phyloP scores from a whole-genome alignment of 2,329 filamentous ascomycete species.

The Beauveria australis region DNA sequence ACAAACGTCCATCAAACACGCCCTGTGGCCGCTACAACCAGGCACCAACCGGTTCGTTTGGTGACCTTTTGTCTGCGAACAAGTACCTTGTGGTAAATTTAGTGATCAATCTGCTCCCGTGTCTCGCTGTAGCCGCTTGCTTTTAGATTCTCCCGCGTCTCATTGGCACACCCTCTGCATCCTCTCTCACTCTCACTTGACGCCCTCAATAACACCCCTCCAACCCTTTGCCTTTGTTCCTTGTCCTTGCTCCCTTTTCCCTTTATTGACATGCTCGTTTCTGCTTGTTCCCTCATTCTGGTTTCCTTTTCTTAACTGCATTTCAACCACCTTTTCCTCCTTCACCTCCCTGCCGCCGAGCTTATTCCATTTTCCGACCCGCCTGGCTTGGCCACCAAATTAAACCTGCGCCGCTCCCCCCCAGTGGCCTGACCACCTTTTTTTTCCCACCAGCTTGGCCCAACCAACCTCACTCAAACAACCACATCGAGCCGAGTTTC shows the following conservation, averaged over 20 bases:
- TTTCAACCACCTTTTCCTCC: too few species aligned
- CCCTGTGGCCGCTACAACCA: too few species aligned
- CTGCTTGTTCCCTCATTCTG: not conserved
- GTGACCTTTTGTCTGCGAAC: too few species aligned
- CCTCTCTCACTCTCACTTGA: too few species aligned
- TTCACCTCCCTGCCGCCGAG: not conserved
- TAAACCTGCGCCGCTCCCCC: too few species aligned
- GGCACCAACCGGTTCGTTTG: too few species aligned
- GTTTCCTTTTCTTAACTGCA: not conserved
- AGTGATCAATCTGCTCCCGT: not conserved
- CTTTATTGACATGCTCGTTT: not conserved
- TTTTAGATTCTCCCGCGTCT: not conserved
- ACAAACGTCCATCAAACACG: too few species aligned
- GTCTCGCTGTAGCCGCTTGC: not conserved
- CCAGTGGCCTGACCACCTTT: too few species aligned
- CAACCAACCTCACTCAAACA: not conserved
- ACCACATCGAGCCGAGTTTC: not conserved
- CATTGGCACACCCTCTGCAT: not conserved
- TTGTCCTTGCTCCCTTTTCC: not conserved
- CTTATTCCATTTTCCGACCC: too few species aligned
- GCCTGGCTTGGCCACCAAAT: too few species aligned
- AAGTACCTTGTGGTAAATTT: too few species aligned
- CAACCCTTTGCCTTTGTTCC: not conserved
- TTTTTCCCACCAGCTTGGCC: too few species aligned
- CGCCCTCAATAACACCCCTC: not conserved